Base-by-base conservation (phyloP, 2,329 filamentous ascomycete species). In the Colletotrichum aenigma region DNA sequence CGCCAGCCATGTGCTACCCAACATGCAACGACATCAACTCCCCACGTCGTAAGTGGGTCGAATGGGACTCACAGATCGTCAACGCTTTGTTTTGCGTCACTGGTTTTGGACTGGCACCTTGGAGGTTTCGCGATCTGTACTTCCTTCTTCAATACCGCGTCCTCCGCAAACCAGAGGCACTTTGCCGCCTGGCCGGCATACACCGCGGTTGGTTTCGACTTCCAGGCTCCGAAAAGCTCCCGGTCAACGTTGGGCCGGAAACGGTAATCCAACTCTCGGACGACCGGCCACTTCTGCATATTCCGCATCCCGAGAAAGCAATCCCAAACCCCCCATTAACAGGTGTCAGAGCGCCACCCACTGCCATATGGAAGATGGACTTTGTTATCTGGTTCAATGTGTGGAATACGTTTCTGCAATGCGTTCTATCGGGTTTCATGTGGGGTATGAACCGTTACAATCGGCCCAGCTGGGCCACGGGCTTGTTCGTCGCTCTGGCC, bases 31-130 rank as follows among this genome's bases (percentile, higher is more conserved):
- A 94, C 78, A 93, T 95, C 81, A 87, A 95, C 80, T 95, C 94
- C 0, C 92, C 94, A 3, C 91, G 95, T n/a, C 89, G 94, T 24
- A 93, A 93, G 75, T 98, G 96, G 95, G 91, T 98, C 78, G 95
- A 98, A 84, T 93, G 92, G 80, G 94, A 96, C 82, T 94, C 93
- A 2, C 95, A 98, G 82, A 94, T 98, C 74, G 86, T 96, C 26
- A 97, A 96, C 80, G 94, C 90, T 0, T 90, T 98, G 2, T 98
- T 98, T 88, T 97, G 95, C 84, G 93, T 97, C 8, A 96, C 95
- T 2, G 95, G 93, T 2, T 96, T 97, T 78, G 95, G 95, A 0
- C 88, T 97, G 15, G 93, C 94, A 2, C 95, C 95, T 0, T 98
- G 95, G 95, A 91, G 95, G 36, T 94, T 96, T 79, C 89, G 95